Evolutionary conservation across 805 yeast genomes (phyloP), one percentile per base, ranked within the genome.

Genomic region (Ascoidea asiatica): DNA sequence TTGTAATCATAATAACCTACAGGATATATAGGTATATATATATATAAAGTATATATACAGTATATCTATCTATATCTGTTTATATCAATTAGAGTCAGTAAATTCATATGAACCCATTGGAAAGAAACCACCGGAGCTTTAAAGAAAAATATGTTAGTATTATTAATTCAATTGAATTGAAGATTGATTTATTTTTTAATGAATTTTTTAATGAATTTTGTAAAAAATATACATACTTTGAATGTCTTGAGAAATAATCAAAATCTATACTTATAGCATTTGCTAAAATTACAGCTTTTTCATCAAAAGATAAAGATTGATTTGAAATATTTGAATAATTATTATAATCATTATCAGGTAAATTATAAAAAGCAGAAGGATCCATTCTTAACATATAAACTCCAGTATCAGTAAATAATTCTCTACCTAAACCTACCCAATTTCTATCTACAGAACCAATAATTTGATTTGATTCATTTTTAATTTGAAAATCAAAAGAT

Each of bases 201-300:
- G n/a, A n/a, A n/a, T n/a, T n/a, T n/a, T n/a, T n/a, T n/a, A n/a
- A n/a, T 23, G 33, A 23, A 23, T 23, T 23, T 23, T 6, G 11
- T 7, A 7, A 6, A 23, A 7, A 6, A 23, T 23, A 23, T 23
- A 23, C 33, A 23, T 23, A 23, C 33, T 23, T 70, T 18, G 90
- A 79, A 59, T 89, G 97, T 59, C 97, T 73, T n/a, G 95, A 85
- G 62, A 92, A 92, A 64, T 89, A 92, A 62, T 92, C 98, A 61
- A 87, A 92, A 61, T 92, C 98, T 48, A 92, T 81, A 47, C 95
- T 82, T 1, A 92, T 81, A 0, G 97, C 95, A 48, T 82, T 84
- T 0, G 87, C 95, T 45, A 92, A 66, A 59, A 92, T 56, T 1
- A 88, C 77, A 0, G 96, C 95, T 52, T 95, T 74, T 60, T 92